These are phyloP conservation scores for Leishmania tropica DNA, from an alignment of 208 protist genomes.

Conservation along the genomic window DNA sequence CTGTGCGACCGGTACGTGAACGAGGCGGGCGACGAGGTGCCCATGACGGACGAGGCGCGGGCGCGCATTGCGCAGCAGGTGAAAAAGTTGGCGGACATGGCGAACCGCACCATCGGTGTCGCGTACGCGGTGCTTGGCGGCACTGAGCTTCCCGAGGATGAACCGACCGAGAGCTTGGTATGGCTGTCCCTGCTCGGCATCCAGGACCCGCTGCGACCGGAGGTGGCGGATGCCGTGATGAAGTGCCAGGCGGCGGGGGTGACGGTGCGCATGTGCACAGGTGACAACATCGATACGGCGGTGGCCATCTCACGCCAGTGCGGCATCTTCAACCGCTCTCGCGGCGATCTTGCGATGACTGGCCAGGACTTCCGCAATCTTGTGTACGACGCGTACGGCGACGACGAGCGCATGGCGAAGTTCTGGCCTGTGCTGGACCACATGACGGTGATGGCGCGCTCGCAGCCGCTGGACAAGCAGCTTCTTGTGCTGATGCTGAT, in stretches of 20 bases:
- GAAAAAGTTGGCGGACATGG: conserved; percentile 44
- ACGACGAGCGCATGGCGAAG: conserved; percentile 72
- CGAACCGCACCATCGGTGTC: conserved; percentile 81
- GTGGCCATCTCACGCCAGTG: conserved; percentile 94
- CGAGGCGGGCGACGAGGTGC: conserved; percentile 49
- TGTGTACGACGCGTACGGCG: conserved; percentile 73
- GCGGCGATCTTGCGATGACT: conserved; percentile 85
- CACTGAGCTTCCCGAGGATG: conserved; percentile 46
- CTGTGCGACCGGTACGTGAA: conserved; percentile 76
- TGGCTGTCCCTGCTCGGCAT: conserved; percentile 95
- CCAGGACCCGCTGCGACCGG: conserved; percentile 94
- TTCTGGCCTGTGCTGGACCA: conserved; percentile 73
- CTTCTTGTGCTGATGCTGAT: conserved; percentile 88
- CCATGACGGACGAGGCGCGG: conserved; percentile 39
- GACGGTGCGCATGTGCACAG: conserved; percentile 96
- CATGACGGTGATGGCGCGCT: conserved; percentile 90
- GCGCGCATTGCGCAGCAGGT: conserved; percentile 43
- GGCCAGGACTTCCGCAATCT: conserved; percentile 90
- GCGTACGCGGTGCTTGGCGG: conserved; percentile 41
- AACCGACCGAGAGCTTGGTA: conserved; percentile 73
- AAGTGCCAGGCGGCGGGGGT: conserved; percentile 94
- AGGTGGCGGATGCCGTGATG: conserved; percentile 91
- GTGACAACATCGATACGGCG: conserved; percentile 94
- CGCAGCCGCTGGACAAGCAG: conserved; percentile 89
- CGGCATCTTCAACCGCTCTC: conserved; percentile 80